Evolutionary conservation across 202 grass and related monocot genomes (phyloP), one percentile per base, ranked within the genome.

Genomic region (Panicum hallii): DNA sequence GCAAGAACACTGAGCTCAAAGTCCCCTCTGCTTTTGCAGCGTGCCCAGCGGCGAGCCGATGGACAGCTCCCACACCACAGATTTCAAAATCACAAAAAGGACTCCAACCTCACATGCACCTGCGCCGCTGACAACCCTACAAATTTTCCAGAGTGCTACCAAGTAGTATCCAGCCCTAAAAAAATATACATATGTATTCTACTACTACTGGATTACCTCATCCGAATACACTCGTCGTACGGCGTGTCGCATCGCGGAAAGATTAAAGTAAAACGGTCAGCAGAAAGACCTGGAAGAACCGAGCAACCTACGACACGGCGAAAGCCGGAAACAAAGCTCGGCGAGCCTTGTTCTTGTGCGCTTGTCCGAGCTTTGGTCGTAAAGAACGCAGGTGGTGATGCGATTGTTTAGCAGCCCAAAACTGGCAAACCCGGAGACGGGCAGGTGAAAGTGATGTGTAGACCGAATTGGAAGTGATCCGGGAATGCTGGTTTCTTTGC

Each of bases 231-330:
- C 6, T 28, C 23, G 3, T 9, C 7, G 43, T 28, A 71, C 68
- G 3, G n/a, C 44, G 69, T 50, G 70, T 72, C 70, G 19, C 45
- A 8, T 49, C 45, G 9, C 7, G 15, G 50, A 74, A 83, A 42
- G n/a, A 65, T 78, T 23, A 67, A 47, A 74, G 3, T 4, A 22
- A 54, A 56, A 22, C 15, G 11, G 60, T 56, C 30, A 44, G 53
- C 20, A 34, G 11, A 40, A 70, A 58, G 73, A 28, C 13, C 41
- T 12, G 9, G 58, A 77, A 70, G 58, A 77, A 61, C 19, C 66
- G 50, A 67, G 32, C 10, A 44, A 61, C 88, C 72, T 83, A 77
- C 74, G 79, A 83, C 83, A 67, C 50, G 26, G 73, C 61, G 63
- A 83, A 83, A 90, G 74, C 64, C 45, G 23, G 11, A 19, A 82